Evolutionary conservation across 2,329 filamentous ascomycete species (phyloP), one percentile per base, ranked within the genome.

Genomic region (Thermoascus crustaceus): DNA sequence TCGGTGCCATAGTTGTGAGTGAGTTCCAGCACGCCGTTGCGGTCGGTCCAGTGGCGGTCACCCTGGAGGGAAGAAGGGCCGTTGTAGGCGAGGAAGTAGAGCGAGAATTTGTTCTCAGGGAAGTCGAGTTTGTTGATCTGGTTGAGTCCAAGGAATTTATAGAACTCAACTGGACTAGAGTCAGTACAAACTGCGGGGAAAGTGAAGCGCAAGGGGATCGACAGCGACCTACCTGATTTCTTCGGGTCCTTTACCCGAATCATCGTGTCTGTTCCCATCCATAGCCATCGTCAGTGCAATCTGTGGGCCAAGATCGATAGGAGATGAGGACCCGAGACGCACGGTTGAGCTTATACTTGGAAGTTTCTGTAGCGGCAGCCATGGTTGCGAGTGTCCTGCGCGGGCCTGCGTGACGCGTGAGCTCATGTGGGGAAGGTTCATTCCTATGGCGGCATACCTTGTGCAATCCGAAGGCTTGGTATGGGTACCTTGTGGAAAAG

Each of bases 21-120:
- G 44, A 98, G 74, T 64, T 98, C 91, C 46, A 98, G 78, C 25
- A 96, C 74, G 30, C 85, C 91, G 62, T 94, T 82, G 36, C 91
- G 82, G 62, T 94, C 85, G 4, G 74, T 76, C 68, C 81, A 88
- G 54, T 80, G 76, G 44, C 79, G 79, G 52, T 80, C 82, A 38
- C 75, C 69, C 7, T 84, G 91, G n/a, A 76, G 67, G 9, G 89
- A 82, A 23, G 75, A 70, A 7, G 85, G 76, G 20, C 77, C 75
- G 57, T 94, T 82, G 66, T 93, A 96, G 40, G 81, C 87, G 41
- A 98, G 73, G 67, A 96, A 96, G 71, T 96, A 96, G 18, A 95
- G 77, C 53, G 91, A 85, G 62, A 96, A 96, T 57, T 93, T 94
- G 61, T 77, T 78, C 41, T 94, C 87, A 9, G 88, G 83, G 55